Percentiles rank a stretch among this genome's conserved stretches.
Evolutionary conservation across 805 yeast species (phyloP).

Genomic region (Monosporozyma servazzii): DNA sequence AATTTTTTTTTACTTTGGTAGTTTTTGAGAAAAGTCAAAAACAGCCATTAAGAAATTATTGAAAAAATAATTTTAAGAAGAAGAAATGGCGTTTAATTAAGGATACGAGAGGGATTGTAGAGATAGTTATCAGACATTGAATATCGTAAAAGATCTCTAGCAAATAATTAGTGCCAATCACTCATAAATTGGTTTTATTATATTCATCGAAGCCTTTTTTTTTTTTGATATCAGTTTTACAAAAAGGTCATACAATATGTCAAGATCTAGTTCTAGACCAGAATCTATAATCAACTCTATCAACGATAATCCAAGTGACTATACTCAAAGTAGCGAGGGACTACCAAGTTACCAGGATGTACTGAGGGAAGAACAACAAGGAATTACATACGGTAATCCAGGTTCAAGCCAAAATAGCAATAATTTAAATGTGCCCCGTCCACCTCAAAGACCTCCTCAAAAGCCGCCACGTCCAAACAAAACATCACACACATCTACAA

Average conservation of each 20-base stretch:
- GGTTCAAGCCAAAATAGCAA: not conserved
- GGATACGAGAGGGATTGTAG: not conserved
- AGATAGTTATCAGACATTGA: not conserved
- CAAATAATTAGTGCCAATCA: too few relatives aligned
- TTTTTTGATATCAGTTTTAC: not conserved
- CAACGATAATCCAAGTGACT: not conserved
- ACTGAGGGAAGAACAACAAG: slow-evolving; percentile 15
- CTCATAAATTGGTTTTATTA: too few relatives aligned
- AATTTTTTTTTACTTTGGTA: not conserved
- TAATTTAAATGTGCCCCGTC: slow-evolving; percentile 4
- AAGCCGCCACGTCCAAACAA: not conserved
- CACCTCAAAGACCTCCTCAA: slow-evolving; percentile 3
- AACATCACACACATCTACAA: not conserved
- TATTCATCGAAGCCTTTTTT: not conserved
- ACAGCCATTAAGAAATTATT: not conserved
- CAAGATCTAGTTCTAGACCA: not conserved
- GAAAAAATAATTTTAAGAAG: not conserved
- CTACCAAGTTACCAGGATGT: slow-evolving; percentile 46
- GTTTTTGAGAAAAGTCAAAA: not conserved
- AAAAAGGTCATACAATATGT: not conserved
- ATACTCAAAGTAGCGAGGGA: slow-evolving; percentile 6
- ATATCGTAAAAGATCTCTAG: too few relatives aligned
- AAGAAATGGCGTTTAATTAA: not conserved
- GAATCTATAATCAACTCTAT: not conserved
- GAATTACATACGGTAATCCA: slow-evolving; percentile 6